Evolutionary conservation across 225 moss, liverwort and hornwort genomes (phyloP).

Genomic region (Physcomitrium patens): DNA sequence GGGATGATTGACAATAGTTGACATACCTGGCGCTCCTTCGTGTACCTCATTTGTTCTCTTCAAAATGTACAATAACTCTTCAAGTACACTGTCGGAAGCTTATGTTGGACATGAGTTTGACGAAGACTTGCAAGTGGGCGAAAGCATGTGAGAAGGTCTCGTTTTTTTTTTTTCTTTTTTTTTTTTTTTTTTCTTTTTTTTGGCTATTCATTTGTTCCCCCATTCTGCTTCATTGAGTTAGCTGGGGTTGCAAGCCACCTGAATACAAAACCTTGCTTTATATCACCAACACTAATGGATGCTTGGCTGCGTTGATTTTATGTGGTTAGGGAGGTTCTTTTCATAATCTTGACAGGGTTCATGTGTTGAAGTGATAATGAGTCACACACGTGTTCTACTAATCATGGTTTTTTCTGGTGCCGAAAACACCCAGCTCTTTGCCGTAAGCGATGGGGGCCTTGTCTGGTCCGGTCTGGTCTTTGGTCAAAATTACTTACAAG

Average conservation of each 20-base stretch:
- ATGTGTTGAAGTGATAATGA: too few species aligned
- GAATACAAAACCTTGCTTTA: neutral
- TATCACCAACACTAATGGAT: neutral
- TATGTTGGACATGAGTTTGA: constrained; percentile 16
- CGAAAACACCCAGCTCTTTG: too few species aligned
- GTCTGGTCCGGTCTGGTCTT: too few species aligned
- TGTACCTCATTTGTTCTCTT: constrained; percentile 22
- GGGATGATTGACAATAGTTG: constrained; percentile 7
- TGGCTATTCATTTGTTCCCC: too few species aligned
- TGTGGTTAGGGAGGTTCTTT: neutral
- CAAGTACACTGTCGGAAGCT: constrained; percentile 27
- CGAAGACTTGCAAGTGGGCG: constrained; percentile 15
- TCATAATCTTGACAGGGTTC: neutral
- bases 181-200: too few species aligned
- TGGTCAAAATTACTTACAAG: too few species aligned
- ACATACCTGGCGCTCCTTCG: constrained; percentile 11
- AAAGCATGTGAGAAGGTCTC: constrained; percentile 23
- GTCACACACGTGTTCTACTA: too few species aligned
- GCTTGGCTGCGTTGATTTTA: neutral
- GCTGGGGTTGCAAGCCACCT: neutral
- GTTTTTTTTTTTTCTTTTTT: too few species aligned
- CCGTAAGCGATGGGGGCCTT: too few species aligned
- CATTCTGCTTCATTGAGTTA: neutral
- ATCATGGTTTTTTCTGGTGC: too few species aligned
- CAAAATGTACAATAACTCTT: constrained; percentile 35